Conservation (phyloP, 1,284 basidiomycete species). For the Apiotrichum veenhuisii region DNA sequence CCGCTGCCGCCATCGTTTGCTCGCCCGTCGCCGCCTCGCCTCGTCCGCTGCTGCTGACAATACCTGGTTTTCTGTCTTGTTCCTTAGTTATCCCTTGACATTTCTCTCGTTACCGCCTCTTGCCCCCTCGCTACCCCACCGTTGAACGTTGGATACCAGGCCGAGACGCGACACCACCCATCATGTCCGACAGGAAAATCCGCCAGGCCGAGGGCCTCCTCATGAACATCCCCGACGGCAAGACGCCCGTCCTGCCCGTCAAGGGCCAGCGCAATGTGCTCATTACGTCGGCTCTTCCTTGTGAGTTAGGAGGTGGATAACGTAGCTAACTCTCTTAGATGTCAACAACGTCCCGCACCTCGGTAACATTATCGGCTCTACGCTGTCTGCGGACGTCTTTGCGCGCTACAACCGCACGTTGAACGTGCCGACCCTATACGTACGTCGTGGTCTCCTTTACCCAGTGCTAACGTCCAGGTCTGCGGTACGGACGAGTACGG, state of each 20-base stretch:
- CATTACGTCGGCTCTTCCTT: slow-evolving; percentile 93
- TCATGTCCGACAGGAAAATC: slow-evolving; percentile 27
- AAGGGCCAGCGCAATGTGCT: slow-evolving; percentile 81
- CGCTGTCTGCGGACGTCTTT: slow-evolving; percentile 90
- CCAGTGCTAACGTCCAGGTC: too few species aligned
- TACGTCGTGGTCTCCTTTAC: slow-evolving; percentile 22
- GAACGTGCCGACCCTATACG: slow-evolving; percentile 53
- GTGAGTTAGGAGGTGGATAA: slow-evolving; percentile 28
- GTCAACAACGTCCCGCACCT: slow-evolving; percentile 99
- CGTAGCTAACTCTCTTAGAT: slow-evolving; percentile 47
- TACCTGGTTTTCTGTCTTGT: background rate
- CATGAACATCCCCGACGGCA: slow-evolving; percentile 51
- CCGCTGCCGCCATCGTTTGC: slow-evolving; percentile 2
- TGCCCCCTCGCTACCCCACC: background rate
- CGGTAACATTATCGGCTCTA: slow-evolving; percentile 91
- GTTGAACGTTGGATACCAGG: background rate
- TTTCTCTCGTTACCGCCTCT: background rate
- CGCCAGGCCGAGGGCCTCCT: slow-evolving; percentile 42
- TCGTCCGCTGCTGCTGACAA: background rate
- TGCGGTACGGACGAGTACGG: slow-evolving; percentile 99
- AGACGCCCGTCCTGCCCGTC: slow-evolving; percentile 60
- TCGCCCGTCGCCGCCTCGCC: background rate
- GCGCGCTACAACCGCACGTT: slow-evolving; percentile 67
- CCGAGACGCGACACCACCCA: background rate
- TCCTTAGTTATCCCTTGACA: background rate